Conservation (phyloP, 1,284 basidiomycete genomes). For the Pseudozyma thailandica region DNA sequence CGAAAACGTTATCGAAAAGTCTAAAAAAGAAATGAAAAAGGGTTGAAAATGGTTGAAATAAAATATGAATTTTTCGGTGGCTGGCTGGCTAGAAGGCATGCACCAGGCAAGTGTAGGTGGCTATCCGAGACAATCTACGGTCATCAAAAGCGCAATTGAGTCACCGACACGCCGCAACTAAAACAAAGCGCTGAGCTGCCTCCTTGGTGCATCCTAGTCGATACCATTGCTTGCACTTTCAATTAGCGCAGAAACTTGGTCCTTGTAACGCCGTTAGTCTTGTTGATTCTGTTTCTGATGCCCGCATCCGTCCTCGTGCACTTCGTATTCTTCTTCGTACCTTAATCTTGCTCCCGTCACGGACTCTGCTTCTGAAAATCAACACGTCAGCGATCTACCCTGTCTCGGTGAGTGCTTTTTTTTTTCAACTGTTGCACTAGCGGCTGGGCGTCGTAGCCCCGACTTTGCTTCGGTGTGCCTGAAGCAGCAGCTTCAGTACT, state of each 20-base stretch:
- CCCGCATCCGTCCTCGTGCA: conserved; percentile 3
- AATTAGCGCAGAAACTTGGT: not conserved
- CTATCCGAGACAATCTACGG: conserved; percentile 18
- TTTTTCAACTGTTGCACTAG: not conserved
- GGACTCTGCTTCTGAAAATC: no score
- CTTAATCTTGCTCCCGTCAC: no score
- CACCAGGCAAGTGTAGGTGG: not conserved
- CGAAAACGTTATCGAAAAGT: no score
- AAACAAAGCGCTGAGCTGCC: conserved; percentile 5
- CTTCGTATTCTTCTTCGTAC: not conserved
- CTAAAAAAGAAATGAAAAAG: not conserved
- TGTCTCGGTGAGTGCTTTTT: not conserved
- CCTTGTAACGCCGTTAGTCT: not conserved
- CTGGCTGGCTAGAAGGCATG: no score
- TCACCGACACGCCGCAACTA: no score
- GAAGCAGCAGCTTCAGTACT: not conserved
- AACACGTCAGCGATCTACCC: not conserved
- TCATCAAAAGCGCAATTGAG: conserved; percentile 4
- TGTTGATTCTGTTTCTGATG: not conserved
- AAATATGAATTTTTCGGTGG: not conserved
- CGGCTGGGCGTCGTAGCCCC: not conserved
- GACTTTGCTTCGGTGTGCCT: not conserved
- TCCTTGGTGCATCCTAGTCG: not conserved
- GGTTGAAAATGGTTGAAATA: not conserved
- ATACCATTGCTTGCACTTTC: not conserved